Base-by-base conservation (phyloP, 1,139 yeast genomes). In the Yamadazyma siamensis region DNA sequence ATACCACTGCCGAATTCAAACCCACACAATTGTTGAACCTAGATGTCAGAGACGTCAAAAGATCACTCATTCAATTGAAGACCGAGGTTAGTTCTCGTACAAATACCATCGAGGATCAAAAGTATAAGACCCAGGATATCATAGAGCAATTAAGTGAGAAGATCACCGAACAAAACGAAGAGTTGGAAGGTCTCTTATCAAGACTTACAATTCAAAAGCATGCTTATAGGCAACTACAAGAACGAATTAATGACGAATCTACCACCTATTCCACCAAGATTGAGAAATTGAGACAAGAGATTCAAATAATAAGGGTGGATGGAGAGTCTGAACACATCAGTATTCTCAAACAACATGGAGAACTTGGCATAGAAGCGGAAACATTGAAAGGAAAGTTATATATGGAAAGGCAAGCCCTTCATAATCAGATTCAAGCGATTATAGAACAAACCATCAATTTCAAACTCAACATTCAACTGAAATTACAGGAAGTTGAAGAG, bases 381-480 rank as follows among this genome's bases (percentile, higher is more conserved):
- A 74, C 75, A 38, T 49, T 75, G 29, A 58, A 65, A 32, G 71
- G 66, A 35, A 65, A 68, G 11, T 59, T 80, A 15, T 60, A 66
- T 31, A 63, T 65, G 25, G 66, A 74, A 30, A 65, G 79, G 25
- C 67, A 65, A 32, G 59, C 56, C 10, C 58, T 82, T 46, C 73
- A 71, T 39, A 70, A 71, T 28, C 73, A 74, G 38, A 71, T 80
- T 21, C 74, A 71, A 38, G 65, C 67, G 36, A 67, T 80, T 47
- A 73, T 84, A 34, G 77, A 78, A 35, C 65, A 59, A 33, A 73
- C 79, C 23, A 74, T 82, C 32, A 71, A 66, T 29, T 80, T 84
- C 57, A 85, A 84, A 57, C 57, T 78, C 34, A 74, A 71, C 34
- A 68, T 83, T 28, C 89, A 82, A 49, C 67, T 70, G 46, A 75